These are phyloP conservation scores for Salvia rosmarinus DNA, from an alignment of 257 asterid genomes.

Conservation along the genomic window DNA sequence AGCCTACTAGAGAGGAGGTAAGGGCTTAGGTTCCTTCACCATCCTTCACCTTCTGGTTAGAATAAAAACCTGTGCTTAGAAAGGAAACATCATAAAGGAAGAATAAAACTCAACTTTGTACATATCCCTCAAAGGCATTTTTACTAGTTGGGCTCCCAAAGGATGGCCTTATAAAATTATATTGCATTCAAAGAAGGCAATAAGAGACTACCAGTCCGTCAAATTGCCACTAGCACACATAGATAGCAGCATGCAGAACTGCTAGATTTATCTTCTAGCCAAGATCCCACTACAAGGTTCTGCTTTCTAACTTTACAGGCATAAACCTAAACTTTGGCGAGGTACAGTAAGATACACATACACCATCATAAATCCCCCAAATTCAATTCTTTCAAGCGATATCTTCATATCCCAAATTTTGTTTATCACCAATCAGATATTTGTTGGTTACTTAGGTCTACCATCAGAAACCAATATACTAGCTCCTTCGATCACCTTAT, in stretches of 20 bases:
- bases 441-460: slow-evolving; percentile 13
- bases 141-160: not conserved
- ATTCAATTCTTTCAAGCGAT: not conserved
- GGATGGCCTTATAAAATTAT: not conserved
- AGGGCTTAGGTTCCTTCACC: not conserved
- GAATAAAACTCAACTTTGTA: not conserved
- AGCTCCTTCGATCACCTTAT: slow-evolving; percentile 3
- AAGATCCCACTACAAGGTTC: slow-evolving; percentile 3
- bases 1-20: not conserved
- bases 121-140: too few species aligned
- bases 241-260: not conserved
- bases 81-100: not conserved
- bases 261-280: not conserved
- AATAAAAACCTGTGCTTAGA: not conserved
- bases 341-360: not conserved
- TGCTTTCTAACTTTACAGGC: not conserved
- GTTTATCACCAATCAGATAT: not conserved
- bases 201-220: slow-evolving; percentile 4
- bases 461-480: not conserved
- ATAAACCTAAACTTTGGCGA: not conserved
- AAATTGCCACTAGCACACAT: not conserved
- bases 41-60: not conserved
- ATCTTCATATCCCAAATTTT: too few species aligned
- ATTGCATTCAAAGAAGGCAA: not conserved
- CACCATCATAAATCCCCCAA: not conserved